Conservation (phyloP, 805 yeast genomes). For the Ogataea henricii region DNA sequence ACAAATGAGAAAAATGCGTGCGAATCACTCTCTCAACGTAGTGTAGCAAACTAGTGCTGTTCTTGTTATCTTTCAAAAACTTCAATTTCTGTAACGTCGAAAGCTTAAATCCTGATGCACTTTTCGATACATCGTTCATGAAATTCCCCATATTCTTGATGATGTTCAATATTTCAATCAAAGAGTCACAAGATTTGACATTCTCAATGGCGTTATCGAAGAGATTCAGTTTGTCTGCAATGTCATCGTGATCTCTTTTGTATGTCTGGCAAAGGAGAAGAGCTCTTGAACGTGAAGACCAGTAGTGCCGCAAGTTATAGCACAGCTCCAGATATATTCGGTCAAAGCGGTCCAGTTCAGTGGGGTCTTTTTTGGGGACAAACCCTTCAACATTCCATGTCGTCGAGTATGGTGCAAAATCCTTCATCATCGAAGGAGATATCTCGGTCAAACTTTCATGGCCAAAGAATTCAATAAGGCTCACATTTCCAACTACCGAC, state of each 20-base stretch:
- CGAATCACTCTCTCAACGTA: conserved; percentile 73
- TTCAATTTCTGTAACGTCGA: conserved; percentile 68
- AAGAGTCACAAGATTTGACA: conserved; percentile 51
- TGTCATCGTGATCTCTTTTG: conserved; percentile 66
- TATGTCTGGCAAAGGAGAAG: conserved; percentile 54
- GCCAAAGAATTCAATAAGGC: conserved; percentile 68
- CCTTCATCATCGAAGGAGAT: conserved; percentile 54
- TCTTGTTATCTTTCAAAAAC: conserved; percentile 70
- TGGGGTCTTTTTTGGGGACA: conserved; percentile 55
- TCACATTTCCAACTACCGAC: conserved; percentile 51
- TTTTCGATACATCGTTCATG: conserved; percentile 72
- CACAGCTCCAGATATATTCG: conserved; percentile 67
- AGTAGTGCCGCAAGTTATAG: conserved; percentile 66
- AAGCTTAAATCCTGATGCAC: conserved; percentile 70
- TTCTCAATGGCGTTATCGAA: conserved; percentile 62
- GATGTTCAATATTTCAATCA: conserved; percentile 61
- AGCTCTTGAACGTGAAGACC: conserved; percentile 73
- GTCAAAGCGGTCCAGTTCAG: conserved; percentile 67
- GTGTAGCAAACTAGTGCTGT: conserved; percentile 70
- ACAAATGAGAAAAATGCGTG: conserved; percentile 61
- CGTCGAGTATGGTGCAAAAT: conserved; percentile 64
- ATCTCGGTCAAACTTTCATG: conserved; percentile 65
- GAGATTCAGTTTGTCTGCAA: conserved; percentile 53
- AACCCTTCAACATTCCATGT: conserved; percentile 42
- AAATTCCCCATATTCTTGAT: conserved; percentile 75